Base-by-base conservation (phyloP, 1,284 basidiomycete species). In the Boletus smithii region DNA sequence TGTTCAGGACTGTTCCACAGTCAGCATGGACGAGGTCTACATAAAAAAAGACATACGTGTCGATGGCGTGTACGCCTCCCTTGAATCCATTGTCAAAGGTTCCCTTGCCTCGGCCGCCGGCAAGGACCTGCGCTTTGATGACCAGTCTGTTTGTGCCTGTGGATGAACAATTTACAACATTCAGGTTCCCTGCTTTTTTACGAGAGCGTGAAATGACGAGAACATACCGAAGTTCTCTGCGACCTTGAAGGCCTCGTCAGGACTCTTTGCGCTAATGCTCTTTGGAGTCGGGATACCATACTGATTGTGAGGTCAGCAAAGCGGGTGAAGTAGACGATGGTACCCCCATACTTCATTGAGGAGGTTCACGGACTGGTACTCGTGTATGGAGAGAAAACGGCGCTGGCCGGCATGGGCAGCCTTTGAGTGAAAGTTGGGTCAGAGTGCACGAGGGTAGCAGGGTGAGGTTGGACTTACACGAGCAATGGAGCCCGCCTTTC, bases 111-210 rank as follows among this genome's bases (percentile, higher is more conserved):
- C 97, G 85, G 61, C 97, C 97, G 65, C 97, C 97, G 56, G 97
- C 97, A 50, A 99, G 86, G 8, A 99, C 97, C 71, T 99, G 97
- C 22, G 95, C 97, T 75, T 99, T 99, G 73, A 99, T 93, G 26
- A 97, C 93, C 49, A 94, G 82, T 54, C 80, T 79, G 53, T 81
- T 75, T 24, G 74, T 75, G 57, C 82, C 91, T 88, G 50, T 46
- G 26, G 6, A 32, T 30, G 20, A 39, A 38, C 17, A 34, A 11
- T 40, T 44, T n/a, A 39, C 34, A 16, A 17, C 16, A 34, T 2
- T 35, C 7, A 26, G 6, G 3, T 23, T 14, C 5, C 31, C 11
- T 6, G 30, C 35, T 41, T 26, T 22, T 30, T n/a, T 17, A 17
- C 16, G 20, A 29, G 24, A 23, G 29, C 14, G 22, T 11, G 32